phyloP scores from a whole-genome alignment of 2,329 filamentous ascomycete species.

The Myriosclerotinia duriaeana region DNA sequence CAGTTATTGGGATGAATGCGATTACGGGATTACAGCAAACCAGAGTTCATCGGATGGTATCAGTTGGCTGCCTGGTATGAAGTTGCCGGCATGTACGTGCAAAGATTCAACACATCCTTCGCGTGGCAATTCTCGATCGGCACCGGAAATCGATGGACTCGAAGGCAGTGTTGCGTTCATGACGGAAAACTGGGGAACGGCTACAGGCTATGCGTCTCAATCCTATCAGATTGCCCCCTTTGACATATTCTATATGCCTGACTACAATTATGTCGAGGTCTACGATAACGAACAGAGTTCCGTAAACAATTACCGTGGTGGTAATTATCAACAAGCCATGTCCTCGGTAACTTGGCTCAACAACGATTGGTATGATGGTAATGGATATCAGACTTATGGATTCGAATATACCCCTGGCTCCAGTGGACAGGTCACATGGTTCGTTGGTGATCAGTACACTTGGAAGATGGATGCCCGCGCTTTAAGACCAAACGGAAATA shows the following conservation, averaged over 20 bases:
- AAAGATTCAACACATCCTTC: slow-evolving; percentile 62
- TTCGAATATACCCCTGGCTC: slow-evolving; percentile 63
- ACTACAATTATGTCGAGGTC: slow-evolving; percentile 63
- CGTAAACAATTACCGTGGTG: slow-evolving; percentile 62
- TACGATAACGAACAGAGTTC: slow-evolving; percentile 58
- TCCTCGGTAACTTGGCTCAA: slow-evolving; percentile 62
- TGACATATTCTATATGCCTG: slow-evolving; percentile 67
- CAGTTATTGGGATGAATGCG: slow-evolving; percentile 67
- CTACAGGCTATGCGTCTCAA: slow-evolving; percentile 62
- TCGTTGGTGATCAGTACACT: slow-evolving; percentile 62
- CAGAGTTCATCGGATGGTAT: slow-evolving; percentile 67
- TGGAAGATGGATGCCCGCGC: slow-evolving; percentile 62
- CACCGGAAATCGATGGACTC: slow-evolving; percentile 70
- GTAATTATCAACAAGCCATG: slow-evolving; percentile 61
- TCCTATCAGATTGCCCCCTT: slow-evolving; percentile 68
- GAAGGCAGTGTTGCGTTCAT: slow-evolving; percentile 57
- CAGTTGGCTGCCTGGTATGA: slow-evolving; percentile 68
- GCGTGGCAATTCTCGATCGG: slow-evolving; percentile 62
- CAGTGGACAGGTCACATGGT: slow-evolving; percentile 65
- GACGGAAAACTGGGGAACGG: slow-evolving; percentile 43
- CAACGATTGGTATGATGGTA: slow-evolving; percentile 65
- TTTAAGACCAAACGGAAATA: slow-evolving; percentile 66
- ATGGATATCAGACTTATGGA: slow-evolving; percentile 60
- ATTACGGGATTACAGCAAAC: slow-evolving; percentile 69
- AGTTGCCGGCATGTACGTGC: slow-evolving; percentile 67